Percentiles rank a stretch among this genome's conserved stretches.
phyloP scores from a whole-genome alignment of 805 yeast genomes.

The Ogataea naganishii region DNA sequence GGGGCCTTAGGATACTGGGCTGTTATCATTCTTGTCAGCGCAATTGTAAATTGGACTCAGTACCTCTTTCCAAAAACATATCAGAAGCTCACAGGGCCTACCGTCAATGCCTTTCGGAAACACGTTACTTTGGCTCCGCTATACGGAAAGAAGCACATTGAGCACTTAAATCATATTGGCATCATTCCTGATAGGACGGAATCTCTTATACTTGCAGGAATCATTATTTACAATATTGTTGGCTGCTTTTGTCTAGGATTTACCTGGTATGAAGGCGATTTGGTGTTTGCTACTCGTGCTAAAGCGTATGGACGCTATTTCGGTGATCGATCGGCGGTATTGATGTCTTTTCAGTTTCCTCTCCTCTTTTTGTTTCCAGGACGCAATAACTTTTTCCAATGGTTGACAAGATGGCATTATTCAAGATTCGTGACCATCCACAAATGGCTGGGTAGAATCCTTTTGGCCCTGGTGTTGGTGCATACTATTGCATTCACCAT shows the following conservation, averaged over 20 bases:
- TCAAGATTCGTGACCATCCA: conserved; percentile 50
- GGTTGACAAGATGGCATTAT: conserved; percentile 50
- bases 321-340: conserved; percentile 47
- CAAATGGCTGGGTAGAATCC: conserved; percentile 44
- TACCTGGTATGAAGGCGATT: conserved; percentile 13
- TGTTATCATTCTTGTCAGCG: conserved; percentile 30
- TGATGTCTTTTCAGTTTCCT: conserved; percentile 40
- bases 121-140: conserved; percentile 16
- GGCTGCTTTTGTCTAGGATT: conserved; percentile 14
- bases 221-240: conserved; percentile 21
- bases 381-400: conserved; percentile 51
- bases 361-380: conserved; percentile 50
- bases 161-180: conserved; percentile 8
- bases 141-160: conserved; percentile 12
- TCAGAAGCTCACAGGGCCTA: conserved; percentile 20
- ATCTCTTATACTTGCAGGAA: conserved; percentile 29
- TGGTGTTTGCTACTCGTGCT: conserved; percentile 9
- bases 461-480: conserved; percentile 30
- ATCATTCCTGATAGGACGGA: conserved; percentile 46
- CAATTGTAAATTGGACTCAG: conserved; percentile 31
- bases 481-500: conserved; percentile 29
- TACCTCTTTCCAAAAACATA: conserved; percentile 29
- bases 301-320: conserved; percentile 24
- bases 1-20: conserved; percentile 43
- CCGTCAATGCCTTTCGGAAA: conserved; percentile 18